Base-by-base conservation (phyloP, 2,329 filamentous ascomycete genomes). In the Aureobasidium sp. region DNA sequence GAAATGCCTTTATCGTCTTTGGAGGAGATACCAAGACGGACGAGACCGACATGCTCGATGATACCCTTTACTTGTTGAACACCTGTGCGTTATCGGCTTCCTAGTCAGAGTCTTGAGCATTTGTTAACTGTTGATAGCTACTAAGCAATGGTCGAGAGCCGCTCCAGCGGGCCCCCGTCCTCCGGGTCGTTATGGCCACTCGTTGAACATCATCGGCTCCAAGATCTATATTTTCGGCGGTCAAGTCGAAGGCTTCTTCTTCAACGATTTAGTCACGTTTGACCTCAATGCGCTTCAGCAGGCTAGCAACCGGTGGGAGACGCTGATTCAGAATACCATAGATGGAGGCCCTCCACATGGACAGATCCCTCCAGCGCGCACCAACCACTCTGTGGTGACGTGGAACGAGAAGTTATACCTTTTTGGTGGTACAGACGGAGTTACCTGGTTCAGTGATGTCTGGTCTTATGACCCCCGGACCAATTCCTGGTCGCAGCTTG, bases 1-100 rank as follows among this genome's bases (percentile, higher is more conserved):
- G 95, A 62, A 99, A 99, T 75, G 94, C 94, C 0, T 99, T 97
- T 73, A 99, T 99, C 68, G 94, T 99, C 13, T 99, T 97, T 71
- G 95, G 94, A 54, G 94, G 94, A 71, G 95, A 99, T 74, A 99
- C 94, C 57, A 99, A 99, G 76, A 88, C 96, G 72, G 91, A 97
- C 61, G 94, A 97, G 70, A 85, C 85, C 36, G 94, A 99, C 74
- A 82, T 90, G 53, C 79, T 99, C 62, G 94, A 99, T 70, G 93
- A 99, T 76, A 97, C 94, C 0, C 79, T 99, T 13, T 99, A 99
- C 75, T 82, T 99, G 55, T 81, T 99, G 57, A 99, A 99, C 77
- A 99, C 94, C 54, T 97, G 94, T 97, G 81, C 78, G 93, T 45
- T 21, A 14, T 29, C 29, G 21, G 21, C n/a, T 44, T 25, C 49